Conservation (phyloP, 192 early-diverging fungal genomes). For the Coemansia sp. region DNA sequence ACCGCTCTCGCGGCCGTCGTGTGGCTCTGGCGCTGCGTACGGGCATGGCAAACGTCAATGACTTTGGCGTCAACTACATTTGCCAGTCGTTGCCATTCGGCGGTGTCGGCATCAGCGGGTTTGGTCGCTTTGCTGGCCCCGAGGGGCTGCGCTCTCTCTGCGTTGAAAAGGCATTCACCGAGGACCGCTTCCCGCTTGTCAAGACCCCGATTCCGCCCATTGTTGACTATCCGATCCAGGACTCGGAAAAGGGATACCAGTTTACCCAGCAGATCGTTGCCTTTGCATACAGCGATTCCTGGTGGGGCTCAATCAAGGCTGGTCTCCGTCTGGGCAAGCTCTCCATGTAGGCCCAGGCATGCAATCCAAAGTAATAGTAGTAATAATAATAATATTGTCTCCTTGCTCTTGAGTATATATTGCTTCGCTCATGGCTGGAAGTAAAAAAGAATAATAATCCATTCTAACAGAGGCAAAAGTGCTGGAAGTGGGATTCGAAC, state of each 20-base stretch:
- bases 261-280: conserved; percentile 62
- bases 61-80: conserved; percentile 83
- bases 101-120: conserved; percentile 76
- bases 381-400: too few species aligned
- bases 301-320: conserved; percentile 56
- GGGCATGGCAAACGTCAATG: conserved; percentile 87
- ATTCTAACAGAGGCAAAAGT: too few species aligned
- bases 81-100: conserved; percentile 83
- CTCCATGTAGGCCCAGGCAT: not conserved
- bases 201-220: conserved; percentile 75
- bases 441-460: too few species aligned
- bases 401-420: too few species aligned
- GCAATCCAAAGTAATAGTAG: too few species aligned
- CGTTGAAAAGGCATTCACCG: conserved; percentile 69
- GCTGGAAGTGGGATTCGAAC: too few species aligned
- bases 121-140: conserved; percentile 73
- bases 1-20: conserved; percentile 60
- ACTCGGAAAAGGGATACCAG: conserved; percentile 54
- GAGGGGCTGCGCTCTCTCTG: conserved; percentile 76
- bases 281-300: conserved; percentile 55
- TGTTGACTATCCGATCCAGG: conserved; percentile 74
- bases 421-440: too few species aligned
- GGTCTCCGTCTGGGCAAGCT: conserved; percentile 57
- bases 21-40: conserved; percentile 65
- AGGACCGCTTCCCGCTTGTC: conserved; percentile 69